Evolutionary conservation across 345 rosid species (phyloP), one percentile per base, ranked within the genome.

Genomic region (Gossypium stocksii): DNA sequence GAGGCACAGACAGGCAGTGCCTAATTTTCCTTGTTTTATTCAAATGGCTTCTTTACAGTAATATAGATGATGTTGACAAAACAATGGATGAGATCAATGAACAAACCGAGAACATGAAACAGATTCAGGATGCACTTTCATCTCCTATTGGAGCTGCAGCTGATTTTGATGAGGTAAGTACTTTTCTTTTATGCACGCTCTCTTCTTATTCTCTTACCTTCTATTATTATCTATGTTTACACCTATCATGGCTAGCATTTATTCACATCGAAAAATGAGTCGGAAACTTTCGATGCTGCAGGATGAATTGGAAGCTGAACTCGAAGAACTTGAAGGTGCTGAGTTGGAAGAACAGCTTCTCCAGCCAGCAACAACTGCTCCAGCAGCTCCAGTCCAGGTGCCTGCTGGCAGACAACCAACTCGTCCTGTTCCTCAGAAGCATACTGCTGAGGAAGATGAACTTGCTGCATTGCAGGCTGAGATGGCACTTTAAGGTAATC

Each of bases 261-360:
- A 49, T 56, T 27, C 43, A 10, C 74, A 27, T 73, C 14, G 20
- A 38, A 38, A 8, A 34, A 29, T 29, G 49, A 16, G 9, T 63
- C 19, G 19, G 12, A 76, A 74, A 22, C 44, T 22, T 68, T 71
- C 7, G 8, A 7, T 22, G 48, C 71, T 74, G 62, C 87, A 94
- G 98, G 98, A 94, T 84, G 98, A 94, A 78, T 83, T 92, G 78
- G 97, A 89, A 80, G 94, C 92, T 16, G 97, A 94, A 79, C 94
- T 91, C 3, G 98, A 94, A 78, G 97, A 91, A 79, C 80, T 91
- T 76, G 94, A 91, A 84, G 93, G 97, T 67, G 87, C 93, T 27
- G 98, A 91, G 75, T 82, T 92, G 82, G 97, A 92, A 84, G 92
- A 90, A 13, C 94, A 90, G 71, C 97, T 94, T 82, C 98, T 92